Base-by-base conservation (phyloP, 2,329 filamentous ascomycete species). In the Cercospora sesami region DNA sequence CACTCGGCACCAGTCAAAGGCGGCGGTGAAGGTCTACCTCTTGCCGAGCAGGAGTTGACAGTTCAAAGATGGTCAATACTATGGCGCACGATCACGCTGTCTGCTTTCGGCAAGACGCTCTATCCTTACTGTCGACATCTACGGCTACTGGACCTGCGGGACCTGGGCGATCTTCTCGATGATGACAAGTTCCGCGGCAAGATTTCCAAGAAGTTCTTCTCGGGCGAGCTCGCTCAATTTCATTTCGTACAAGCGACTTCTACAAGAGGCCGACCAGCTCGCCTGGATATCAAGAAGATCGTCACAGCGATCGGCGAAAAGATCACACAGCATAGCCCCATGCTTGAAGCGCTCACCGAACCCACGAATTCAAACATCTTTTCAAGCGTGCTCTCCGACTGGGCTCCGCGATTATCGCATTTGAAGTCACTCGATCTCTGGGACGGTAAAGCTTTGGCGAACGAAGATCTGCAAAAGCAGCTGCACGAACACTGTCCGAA, bases 121-220 rank as follows among this genome's bases (percentile, higher is more conserved):
- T 90, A 88, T 69, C 89, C 90, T 0, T 93, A 93, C 75, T 90
- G 87, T 73, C 83, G 86, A 42, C 91, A 90, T 78, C 86, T 92
- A 65, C 86, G 85, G 65, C 82, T 83, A 28, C 81, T 93, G 42
- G 86, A 90, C 71, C 83, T 92, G 9, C 82, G 86, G 63, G 87
- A 90, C 74, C 81, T 92, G 1, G 79, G 81, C 10, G 80, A 86
- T 48, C 81, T 91, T 23, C 81, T 92, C 2, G 86, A 89, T 65
- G 86, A 89, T 66, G 81, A 85, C 59, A 84, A 84, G 63, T 89
- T 90, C 63, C 84, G 83, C 39, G 84, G 86, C 68, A 84, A 84
- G 48, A 84, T 91, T 31, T 85, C 83, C 8, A 83, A 83, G 76
- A 87, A 83, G 16, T 87, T 87, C 76, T 87, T 86, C 72, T 79